Base-by-base conservation (phyloP, 2,329 filamentous ascomycete species). In the Microcera coccophila region DNA sequence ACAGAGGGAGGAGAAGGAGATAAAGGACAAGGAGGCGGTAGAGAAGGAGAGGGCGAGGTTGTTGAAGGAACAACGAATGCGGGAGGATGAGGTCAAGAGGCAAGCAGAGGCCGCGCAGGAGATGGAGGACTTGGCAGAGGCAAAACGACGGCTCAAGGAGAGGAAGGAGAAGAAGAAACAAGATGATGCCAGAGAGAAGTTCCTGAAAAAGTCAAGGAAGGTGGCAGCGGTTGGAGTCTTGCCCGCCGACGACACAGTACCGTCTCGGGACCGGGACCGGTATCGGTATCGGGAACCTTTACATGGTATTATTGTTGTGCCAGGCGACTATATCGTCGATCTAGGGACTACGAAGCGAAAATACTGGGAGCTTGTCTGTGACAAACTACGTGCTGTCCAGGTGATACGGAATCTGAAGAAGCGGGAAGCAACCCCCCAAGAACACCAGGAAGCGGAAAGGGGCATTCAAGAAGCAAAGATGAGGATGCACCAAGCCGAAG, bases 1-100 rank as follows among this genome's bases (percentile, higher is more conserved):
- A 33, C 70, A 79, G 47, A 76, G 76, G 67, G 76, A 72, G 24
- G 75, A 66, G 11, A 67, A 66, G 41, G 64, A 70, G 35, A 62
- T 68, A 41, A 49, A 49, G 8, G 58, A 61, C 5, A 57, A 57
- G 36, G 61, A 68, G n/a, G 54, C 54, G 33, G 45, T 69, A 32
- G 61, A 68, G 39, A 62, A 62, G 41, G 68, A 72, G 48, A 59
- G 62, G 20, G 61, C 59, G 32, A 59, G 65, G 16, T 50, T 70
- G 5, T 58, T 61, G 5, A 67, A 71, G 46, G 57, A 61, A 39
- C 62, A 65, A 47, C 60, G 66, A 28, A 55, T 66, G 58, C 61
- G 62, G 8, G 60, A 69, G 17, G 64, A 68, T 40, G 68, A 70
- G 48, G 52, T 54, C 29, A 56, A 36, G 33, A 57, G 67, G 21